Evolutionary conservation across 2,329 filamentous ascomycete genomes (phyloP), one percentile per base, ranked within the genome.

Genomic region (Aspergillus cejpii): DNA sequence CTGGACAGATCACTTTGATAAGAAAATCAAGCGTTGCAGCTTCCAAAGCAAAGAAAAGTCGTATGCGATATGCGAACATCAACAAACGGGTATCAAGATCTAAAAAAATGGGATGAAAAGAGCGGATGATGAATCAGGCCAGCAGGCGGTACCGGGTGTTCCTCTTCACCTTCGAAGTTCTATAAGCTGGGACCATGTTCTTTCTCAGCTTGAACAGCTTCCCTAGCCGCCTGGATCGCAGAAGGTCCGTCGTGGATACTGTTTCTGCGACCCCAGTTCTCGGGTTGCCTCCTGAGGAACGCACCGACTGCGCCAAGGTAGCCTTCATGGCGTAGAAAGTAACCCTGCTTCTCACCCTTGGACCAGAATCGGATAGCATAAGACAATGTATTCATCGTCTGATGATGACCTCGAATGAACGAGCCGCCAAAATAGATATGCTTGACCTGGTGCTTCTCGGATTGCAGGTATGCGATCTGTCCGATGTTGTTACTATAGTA

Each of bases 301-400:
- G 92, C 92, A 1, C 92, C 92, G 0, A 97, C 92, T 15, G 89
- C 81, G 7, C 92, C 92, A 1, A 98, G 78, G 63, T 97, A 98
- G 20, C 92, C 92, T 68, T 98, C 92, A 60, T 98, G 92, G 5
- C 92, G 78, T 48, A 98, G 66, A 66, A 98, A 98, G 65, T 95
- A 97, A 0, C 92, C 92, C 68, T 96, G 88, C 68, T 95, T 96
- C 61, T 83, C 77, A 33, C 90, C 91, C 62, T 92, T 88, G 55
- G 85, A 89, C 92, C 92, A 98, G 70, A 97, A 98, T 57, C 88
- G 88, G 70, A 98, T 96, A 62, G 91, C 92, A 62, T 95, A 98
- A 44, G 85, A 90, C 7, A 98, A 75, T 0, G 92, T 97, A 67
- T 97, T 94, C 80, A 98, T 98, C 10, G 92, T 98, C 70, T 97